Evolutionary conservation across 352 stramenopile genomes (phyloP).

Genomic region (Phytophthora multivora): DNA sequence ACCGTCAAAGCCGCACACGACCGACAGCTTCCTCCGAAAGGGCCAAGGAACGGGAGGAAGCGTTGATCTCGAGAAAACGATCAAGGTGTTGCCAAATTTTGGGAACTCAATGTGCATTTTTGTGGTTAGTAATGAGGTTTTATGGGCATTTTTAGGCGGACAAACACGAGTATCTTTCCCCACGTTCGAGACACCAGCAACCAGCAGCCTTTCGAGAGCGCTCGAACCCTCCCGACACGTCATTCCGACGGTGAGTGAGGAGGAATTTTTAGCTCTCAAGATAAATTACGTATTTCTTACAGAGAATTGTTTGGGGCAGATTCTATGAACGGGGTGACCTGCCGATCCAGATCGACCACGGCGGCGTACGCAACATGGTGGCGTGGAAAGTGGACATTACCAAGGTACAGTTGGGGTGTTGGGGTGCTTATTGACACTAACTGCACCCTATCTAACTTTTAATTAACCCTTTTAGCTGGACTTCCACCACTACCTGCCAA

Average conservation of each 20-base stretch:
- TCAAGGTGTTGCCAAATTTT: constrained; percentile 31
- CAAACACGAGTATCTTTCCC: constrained; percentile 48
- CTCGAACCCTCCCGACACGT: constrained; percentile 93
- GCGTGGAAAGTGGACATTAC: constrained; percentile 97
- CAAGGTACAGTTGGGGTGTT: constrained; percentile 66
- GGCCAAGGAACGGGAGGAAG: constrained; percentile 89
- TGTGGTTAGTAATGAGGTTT: too few species aligned
- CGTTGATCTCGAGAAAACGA: constrained; percentile 61
- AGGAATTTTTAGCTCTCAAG: background rate
- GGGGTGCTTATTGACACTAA: background rate
- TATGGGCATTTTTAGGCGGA: constrained; percentile 25
- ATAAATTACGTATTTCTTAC: background rate
- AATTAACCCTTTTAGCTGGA: constrained; percentile 78
- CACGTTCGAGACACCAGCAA: constrained; percentile 54
- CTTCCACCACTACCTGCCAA: constrained; percentile 98
- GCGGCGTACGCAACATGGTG: constrained; percentile 95
- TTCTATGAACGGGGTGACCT: constrained; percentile 96
- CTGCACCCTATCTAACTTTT: background rate
- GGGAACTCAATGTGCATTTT: too few species aligned
- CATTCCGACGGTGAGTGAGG: constrained; percentile 57
- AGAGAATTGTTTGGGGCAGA: constrained; percentile 21
- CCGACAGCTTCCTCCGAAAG: constrained; percentile 92
- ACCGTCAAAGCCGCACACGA: constrained; percentile 80
- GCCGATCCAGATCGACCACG: constrained; percentile 97
- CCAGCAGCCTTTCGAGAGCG: constrained; percentile 91